These are phyloP conservation scores for Fomitopsis serialis DNA, from an alignment of 768 basidiomycete genomes.

Conservation along the genomic window DNA sequence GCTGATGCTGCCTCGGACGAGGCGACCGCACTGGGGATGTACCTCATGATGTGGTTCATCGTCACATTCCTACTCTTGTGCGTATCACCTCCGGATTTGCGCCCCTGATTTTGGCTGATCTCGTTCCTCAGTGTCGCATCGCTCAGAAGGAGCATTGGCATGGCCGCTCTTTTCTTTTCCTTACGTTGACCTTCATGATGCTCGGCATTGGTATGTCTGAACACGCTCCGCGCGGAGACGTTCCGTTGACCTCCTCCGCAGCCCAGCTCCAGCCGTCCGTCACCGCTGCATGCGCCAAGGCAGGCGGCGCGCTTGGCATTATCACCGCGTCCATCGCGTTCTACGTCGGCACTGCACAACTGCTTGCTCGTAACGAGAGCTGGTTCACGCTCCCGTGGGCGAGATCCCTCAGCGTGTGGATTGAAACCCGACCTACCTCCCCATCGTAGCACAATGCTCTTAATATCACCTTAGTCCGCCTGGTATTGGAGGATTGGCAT, in stretches of 20 bases:
- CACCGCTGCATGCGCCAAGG: slow-evolving; percentile 22
- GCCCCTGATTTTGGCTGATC: neutral
- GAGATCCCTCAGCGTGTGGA: slow-evolving; percentile 19
- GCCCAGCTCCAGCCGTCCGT: slow-evolving; percentile 17
- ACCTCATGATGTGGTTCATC: slow-evolving; percentile 67
- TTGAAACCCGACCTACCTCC: no score
- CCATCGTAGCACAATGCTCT: no score
- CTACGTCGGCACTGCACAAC: slow-evolving; percentile 38
- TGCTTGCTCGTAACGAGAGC: slow-evolving; percentile 32
- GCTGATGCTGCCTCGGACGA: slow-evolving; percentile 30
- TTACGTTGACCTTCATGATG: slow-evolving; percentile 47
- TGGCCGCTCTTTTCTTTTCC: slow-evolving; percentile 47
- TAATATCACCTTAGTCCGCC: no score
- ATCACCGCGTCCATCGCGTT: slow-evolving; percentile 42
- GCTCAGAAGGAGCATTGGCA: slow-evolving; percentile 43
- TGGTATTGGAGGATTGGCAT: no score
- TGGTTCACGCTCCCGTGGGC: slow-evolving; percentile 40
- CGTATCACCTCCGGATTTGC: slow-evolving; percentile 17
- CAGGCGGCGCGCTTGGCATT: slow-evolving; percentile 42
- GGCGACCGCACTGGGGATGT: slow-evolving; percentile 64
- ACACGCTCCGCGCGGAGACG: neutral
- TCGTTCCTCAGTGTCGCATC: slow-evolving; percentile 37
- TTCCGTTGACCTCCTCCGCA: slow-evolving; percentile 5
- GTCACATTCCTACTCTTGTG: slow-evolving; percentile 68
- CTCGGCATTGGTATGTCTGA: slow-evolving; percentile 34